These are phyloP conservation scores for Limtongia smithiae DNA, from an alignment of 805 yeast genomes.

Conservation along the genomic window DNA sequence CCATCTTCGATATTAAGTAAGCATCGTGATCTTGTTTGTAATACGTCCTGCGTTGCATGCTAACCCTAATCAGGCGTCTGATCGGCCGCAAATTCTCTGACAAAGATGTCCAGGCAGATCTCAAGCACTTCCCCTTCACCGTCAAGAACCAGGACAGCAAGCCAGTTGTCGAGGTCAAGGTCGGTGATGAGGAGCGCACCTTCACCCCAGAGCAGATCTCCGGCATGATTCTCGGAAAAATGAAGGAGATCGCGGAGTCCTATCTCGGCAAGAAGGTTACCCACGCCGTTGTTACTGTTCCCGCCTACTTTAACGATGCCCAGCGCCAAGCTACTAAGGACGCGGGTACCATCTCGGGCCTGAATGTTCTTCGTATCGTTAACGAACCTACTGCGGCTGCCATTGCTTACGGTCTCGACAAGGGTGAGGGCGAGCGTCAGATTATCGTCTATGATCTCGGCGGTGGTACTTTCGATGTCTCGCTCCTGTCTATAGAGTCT, in stretches of 20 bases:
- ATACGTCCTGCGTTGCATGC: not conserved
- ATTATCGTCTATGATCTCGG: slow-evolving; percentile 93
- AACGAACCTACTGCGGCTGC: slow-evolving; percentile 99
- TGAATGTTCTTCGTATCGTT: slow-evolving; percentile 89
- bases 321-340: slow-evolving; percentile 98
- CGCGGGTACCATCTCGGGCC: slow-evolving; percentile 94
- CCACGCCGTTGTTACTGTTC: slow-evolving; percentile 94
- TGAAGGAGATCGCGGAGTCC: slow-evolving; percentile 92
- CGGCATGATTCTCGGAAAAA: slow-evolving; percentile 85
- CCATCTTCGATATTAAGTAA: slow-evolving; percentile 77
- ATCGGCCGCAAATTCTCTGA: slow-evolving; percentile 81
- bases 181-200: slow-evolving; percentile 78
- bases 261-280: slow-evolving; percentile 79
- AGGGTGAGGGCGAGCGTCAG: slow-evolving; percentile 63
- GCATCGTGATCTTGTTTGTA: slow-evolving; percentile 34
- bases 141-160: slow-evolving; percentile 73
- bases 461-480: slow-evolving; percentile 99
- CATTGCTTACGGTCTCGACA: slow-evolving; percentile 89
- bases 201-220: slow-evolving; percentile 95
- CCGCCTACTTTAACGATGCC: slow-evolving; percentile 95
- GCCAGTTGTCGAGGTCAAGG: slow-evolving; percentile 79
- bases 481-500: slow-evolving; percentile 85
- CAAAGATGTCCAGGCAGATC: slow-evolving; percentile 70
- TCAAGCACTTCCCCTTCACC: slow-evolving; percentile 85
- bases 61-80: slow-evolving; percentile 72